Evolutionary conservation across 2,329 filamentous ascomycete species (phyloP), one percentile per base, ranked within the genome.

Genomic region (Fusarium sp.): DNA sequence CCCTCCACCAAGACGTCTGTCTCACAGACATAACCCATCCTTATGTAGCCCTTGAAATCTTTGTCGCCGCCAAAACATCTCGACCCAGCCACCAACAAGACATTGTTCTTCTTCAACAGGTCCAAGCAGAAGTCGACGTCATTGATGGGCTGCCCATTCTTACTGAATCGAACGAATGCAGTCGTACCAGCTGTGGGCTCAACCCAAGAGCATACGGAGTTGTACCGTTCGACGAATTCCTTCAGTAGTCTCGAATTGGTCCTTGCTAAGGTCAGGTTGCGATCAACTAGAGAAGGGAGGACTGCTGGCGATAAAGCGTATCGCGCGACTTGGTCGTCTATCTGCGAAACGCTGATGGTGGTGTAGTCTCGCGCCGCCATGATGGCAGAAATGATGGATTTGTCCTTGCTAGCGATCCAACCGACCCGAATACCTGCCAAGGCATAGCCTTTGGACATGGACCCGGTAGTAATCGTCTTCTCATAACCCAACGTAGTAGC

Each of bases 391-490:
- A 95, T 84, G 56, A 96, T 83, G 1, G 80, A 79, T 7, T 76
- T 74, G 76, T 88, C 86, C 24, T 87, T 87, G 15, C 89, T 90
- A 5, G 91, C 92, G 58, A 95, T 84, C 94, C 94, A 97, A 30
- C 94, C 94, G 2, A 94, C 79, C 1, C 93, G 88, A 63, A 96
- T 89, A 3, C 94, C 93, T 1, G 93, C 92, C 6, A 97, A 81
- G 4, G 91, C 88, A 78, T 93, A 97, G 1, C 92, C 91, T 79
- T 97, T 97, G 24, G 91, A 95, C 82, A 96, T 88, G 19, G 91
- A 94, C 15, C 93, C 90, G 0, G 92, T 96, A 14, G 88, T 87
- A 30, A 97, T 83, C 21, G 87, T 85, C 56, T 89, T 90, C 4
- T 85, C 79, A 77, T 96, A 96, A 42, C 88, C 89, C 42, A 96